A percentile compares a stretch with the other conserved stretches of the same genome.
These are phyloP conservation scores for Xylariales sp. DNA, from an alignment of 2,329 filamentous ascomycete genomes.

Conservation along the genomic window DNA sequence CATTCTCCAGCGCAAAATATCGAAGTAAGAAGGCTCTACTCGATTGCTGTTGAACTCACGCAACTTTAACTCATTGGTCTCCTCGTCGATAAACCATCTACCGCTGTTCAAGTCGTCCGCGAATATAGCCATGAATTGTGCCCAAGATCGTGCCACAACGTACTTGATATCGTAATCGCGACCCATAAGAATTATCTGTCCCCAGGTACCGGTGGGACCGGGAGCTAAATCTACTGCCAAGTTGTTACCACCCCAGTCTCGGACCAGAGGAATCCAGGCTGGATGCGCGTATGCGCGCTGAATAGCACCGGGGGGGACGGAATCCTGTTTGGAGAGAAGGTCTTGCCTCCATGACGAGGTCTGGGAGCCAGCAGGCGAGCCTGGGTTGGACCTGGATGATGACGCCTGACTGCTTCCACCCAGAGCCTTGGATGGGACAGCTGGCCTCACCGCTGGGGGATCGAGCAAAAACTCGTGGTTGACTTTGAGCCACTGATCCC, in stretches of 20 bases:
- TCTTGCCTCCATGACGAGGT: slow-evolving; percentile 79
- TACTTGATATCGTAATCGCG: slow-evolving; percentile 99
- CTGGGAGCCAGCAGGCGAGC: slow-evolving; percentile 39
- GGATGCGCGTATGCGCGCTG: slow-evolving; percentile 93
- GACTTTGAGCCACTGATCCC: slow-evolving; percentile 92
- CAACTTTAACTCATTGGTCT: slow-evolving; percentile 85
- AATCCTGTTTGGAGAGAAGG: slow-evolving; percentile 78
- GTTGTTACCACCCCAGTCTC: slow-evolving; percentile 99
- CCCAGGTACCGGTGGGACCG: slow-evolving; percentile 86
- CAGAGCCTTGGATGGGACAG: slow-evolving; percentile 66
- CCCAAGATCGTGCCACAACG: slow-evolving; percentile 90
- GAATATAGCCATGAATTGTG: slow-evolving; percentile 75
- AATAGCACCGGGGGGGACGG: slow-evolving; percentile 78
- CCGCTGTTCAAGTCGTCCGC: slow-evolving; percentile 88
- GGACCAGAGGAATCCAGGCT: slow-evolving; percentile 91
- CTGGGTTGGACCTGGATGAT: slow-evolving; percentile 58
- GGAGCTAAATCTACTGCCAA: slow-evolving; percentile 89
- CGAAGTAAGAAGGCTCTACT: slow-evolving; percentile 89
- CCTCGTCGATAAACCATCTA: slow-evolving; percentile 91
- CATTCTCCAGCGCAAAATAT: slow-evolving; percentile 90
- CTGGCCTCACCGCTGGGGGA: slow-evolving; percentile 52
- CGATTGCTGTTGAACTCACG: slow-evolving; percentile 85
- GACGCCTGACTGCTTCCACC: slow-evolving; percentile 63
- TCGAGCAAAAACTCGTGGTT: slow-evolving; percentile 81
- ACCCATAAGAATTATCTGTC: slow-evolving; percentile 93